Evolutionary conservation across 352 stramenopile species (phyloP).

Genomic region (Pythium angustatum): DNA sequence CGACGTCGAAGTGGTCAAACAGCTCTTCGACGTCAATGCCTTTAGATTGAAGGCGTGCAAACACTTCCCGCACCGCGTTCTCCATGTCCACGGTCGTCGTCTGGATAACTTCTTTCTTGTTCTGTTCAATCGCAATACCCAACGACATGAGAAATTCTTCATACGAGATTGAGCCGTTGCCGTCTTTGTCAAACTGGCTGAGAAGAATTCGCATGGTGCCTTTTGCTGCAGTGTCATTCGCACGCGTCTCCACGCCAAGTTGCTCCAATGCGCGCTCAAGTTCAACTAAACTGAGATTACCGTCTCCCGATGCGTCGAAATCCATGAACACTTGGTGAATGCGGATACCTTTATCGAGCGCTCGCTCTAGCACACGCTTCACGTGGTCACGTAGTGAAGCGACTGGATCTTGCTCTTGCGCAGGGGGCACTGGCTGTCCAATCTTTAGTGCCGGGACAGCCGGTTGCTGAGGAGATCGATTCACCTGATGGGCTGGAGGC

Average conservation of each 20-base stretch:
- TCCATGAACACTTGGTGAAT: constrained; percentile 69
- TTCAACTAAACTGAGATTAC: constrained; percentile 55
- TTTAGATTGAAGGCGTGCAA: constrained; percentile 47
- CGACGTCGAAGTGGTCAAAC: constrained; percentile 68
- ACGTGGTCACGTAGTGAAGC: constrained; percentile 48
- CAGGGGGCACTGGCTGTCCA: not conserved
- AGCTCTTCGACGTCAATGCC: constrained; percentile 59
- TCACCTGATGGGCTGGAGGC: constrained; percentile 10
- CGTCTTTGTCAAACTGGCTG: constrained; percentile 53
- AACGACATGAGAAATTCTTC: constrained; percentile 73
- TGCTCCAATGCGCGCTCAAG: constrained; percentile 52
- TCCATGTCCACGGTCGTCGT: constrained; percentile 50
- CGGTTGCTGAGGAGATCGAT: not conserved
- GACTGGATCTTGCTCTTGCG: constrained; percentile 21
- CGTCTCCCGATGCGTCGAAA: constrained; percentile 62
- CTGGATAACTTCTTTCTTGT: constrained; percentile 47
- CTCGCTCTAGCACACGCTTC: constrained; percentile 48
- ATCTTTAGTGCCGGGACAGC: constrained; percentile 1
- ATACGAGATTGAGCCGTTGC: constrained; percentile 72
- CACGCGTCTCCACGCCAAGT: constrained; percentile 43
- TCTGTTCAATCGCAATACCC: constrained; percentile 45
- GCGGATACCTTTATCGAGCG: constrained; percentile 55
- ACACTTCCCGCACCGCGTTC: constrained; percentile 40
- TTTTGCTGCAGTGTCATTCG: constrained; percentile 28
- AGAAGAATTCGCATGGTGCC: constrained; percentile 43